A percentile compares a stretch with the other conserved stretches of the same genome.
Conservation (phyloP, 1,284 basidiomycete genomes). For the Austroboletus sp. region DNA sequence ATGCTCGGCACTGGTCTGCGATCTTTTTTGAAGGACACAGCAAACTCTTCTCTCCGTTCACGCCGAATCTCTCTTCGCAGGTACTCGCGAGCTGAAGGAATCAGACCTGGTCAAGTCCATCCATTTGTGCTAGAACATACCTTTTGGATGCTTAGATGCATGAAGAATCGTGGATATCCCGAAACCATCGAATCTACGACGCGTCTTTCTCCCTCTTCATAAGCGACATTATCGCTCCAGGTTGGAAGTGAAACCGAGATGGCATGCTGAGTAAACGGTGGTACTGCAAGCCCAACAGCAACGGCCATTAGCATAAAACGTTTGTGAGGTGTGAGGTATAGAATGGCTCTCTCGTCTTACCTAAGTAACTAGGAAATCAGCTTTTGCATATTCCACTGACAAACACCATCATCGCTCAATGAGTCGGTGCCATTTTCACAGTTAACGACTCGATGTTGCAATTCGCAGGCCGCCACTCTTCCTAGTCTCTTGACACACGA, state of each 20-base stretch:
- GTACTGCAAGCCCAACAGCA: slow-evolving; percentile 46
- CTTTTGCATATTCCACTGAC: too few species aligned
- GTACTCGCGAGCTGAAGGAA: slow-evolving; percentile 61
- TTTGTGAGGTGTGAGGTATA: not conserved
- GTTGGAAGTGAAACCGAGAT: slow-evolving; percentile 95
- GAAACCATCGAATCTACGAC: slow-evolving; percentile 79
- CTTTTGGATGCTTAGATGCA: slow-evolving; percentile 83
- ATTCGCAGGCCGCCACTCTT: too few species aligned
- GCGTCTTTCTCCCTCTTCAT: slow-evolving; percentile 86
- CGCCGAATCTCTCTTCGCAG: slow-evolving; percentile 73
- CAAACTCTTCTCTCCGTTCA: slow-evolving; percentile 65
- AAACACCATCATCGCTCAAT: too few species aligned
- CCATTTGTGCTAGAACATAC: slow-evolving; percentile 40
- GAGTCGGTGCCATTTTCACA: not conserved
- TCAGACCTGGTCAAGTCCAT: slow-evolving; percentile 1
- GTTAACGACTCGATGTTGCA: too few species aligned
- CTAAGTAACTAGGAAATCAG: too few species aligned
- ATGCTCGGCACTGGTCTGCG: slow-evolving; percentile 71
- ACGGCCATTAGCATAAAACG: slow-evolving; percentile 14
- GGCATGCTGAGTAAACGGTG: slow-evolving; percentile 75
- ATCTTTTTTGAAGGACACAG: slow-evolving; percentile 69
- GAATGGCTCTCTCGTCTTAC: too few species aligned
- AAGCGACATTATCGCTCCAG: slow-evolving; percentile 90
- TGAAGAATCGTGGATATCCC: slow-evolving; percentile 97
- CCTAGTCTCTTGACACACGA: not conserved